Conservation (phyloP, 306 rosid genomes). For the Abrus precatorius region DNA sequence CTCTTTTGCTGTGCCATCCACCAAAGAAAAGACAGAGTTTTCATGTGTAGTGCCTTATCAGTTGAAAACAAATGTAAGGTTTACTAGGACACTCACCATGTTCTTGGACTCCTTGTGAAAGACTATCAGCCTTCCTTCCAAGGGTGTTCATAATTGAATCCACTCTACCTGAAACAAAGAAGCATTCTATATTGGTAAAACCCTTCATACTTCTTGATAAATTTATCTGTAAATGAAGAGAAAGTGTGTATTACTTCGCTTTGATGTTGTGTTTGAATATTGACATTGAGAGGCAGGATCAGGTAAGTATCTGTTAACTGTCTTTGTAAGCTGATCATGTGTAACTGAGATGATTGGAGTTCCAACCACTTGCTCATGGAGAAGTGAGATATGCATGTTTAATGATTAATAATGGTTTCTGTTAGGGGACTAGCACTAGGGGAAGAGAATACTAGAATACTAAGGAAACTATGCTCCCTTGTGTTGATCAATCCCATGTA, state of each 20-base stretch:
- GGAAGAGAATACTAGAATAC: neutral
- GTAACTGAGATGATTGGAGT: slow-evolving; percentile 48
- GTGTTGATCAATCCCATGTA: slow-evolving; percentile 28
- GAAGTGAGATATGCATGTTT: slow-evolving; percentile 56
- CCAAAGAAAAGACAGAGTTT: neutral
- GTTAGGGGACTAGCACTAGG: neutral
- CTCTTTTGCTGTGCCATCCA: too few species aligned
- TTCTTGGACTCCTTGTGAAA: slow-evolving; percentile 35
- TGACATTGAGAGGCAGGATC: slow-evolving; percentile 41
- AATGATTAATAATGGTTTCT: slow-evolving; percentile 6
- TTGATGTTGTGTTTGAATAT: neutral
- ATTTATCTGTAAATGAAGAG: too few species aligned
- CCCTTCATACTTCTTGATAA: neutral
- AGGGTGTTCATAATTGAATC: neutral
- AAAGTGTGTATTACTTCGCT: too few species aligned
- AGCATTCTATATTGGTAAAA: neutral
- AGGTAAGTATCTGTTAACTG: slow-evolving; percentile 45
- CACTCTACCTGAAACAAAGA: slow-evolving; percentile 35
- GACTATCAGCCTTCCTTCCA: slow-evolving; percentile 12
- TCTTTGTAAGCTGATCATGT: slow-evolving; percentile 43
- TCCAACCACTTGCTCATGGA: slow-evolving; percentile 54
- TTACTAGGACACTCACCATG: slow-evolving; percentile 36
- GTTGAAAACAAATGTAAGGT: slow-evolving; percentile 8
- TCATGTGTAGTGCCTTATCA: neutral
- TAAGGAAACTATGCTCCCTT: slow-evolving; percentile 25